Evolutionary conservation across 129 eudicot genomes (phyloP).

Genomic region (Flaveria ramosissima): DNA sequence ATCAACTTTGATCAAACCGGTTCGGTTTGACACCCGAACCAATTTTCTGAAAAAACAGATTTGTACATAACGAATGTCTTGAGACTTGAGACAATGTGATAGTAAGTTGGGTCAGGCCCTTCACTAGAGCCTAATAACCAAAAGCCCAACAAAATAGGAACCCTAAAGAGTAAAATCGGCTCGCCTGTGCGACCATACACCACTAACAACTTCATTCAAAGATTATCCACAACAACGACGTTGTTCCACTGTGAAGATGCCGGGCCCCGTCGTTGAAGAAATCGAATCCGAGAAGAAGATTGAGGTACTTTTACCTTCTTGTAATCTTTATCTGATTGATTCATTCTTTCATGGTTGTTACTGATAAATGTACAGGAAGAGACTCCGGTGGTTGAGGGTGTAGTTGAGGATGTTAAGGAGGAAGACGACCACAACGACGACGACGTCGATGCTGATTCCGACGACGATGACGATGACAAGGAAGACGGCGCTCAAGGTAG

Average conservation of each 20-base stretch:
- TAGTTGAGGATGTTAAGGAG: slow-evolving; percentile 83
- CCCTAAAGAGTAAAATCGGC: slow-evolving; percentile 42
- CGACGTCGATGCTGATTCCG: slow-evolving; percentile 42
- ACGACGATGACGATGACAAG: slow-evolving; percentile 50
- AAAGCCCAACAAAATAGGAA: slow-evolving; percentile 30
- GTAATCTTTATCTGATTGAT: background rate
- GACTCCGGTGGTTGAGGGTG: slow-evolving; percentile 66
- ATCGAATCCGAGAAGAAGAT: slow-evolving; percentile 44
- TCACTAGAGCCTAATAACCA: background rate
- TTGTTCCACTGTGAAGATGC: slow-evolving; percentile 41
- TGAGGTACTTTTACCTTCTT: slow-evolving; percentile 22
- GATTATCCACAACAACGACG: slow-evolving; percentile 25
- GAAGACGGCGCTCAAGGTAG: slow-evolving; percentile 40
- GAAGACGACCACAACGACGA: slow-evolving; percentile 79
- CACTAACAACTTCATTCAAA: background rate
- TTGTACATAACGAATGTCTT: too few species aligned
- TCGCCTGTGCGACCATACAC: slow-evolving; percentile 5
- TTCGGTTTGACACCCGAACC: too few species aligned
- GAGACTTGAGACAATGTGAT: too few species aligned
- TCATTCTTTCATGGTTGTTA: background rate
- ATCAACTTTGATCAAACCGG: too few species aligned
- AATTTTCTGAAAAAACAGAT: too few species aligned
- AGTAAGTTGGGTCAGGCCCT: background rate
- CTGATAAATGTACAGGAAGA: slow-evolving; percentile 36
- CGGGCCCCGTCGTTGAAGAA: slow-evolving; percentile 75